Conservation (phyloP, 345 rosid species). For the Eucalyptus marginata region DNA sequence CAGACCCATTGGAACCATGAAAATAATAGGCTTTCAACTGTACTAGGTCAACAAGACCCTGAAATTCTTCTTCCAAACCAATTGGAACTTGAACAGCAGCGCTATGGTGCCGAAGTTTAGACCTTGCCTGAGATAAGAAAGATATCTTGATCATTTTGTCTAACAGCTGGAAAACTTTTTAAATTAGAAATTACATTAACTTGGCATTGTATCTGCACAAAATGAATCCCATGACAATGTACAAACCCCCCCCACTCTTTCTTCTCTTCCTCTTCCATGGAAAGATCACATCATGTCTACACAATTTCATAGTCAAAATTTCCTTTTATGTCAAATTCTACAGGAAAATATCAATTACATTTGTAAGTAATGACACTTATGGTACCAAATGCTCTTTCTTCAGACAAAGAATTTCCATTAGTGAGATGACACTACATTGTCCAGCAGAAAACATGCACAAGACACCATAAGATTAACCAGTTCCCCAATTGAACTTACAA, state of each 20-base stretch:
- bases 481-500: not conserved
- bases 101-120: slow-evolving; percentile 88
- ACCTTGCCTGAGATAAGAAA: slow-evolving; percentile 51
- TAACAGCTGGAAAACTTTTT: not conserved
- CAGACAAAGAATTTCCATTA: not conserved
- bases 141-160: not conserved
- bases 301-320: not conserved
- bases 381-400: not conserved
- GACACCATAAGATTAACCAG: not conserved
- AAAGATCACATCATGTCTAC: not conserved
- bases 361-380: not conserved
- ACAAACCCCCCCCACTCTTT: accelerated
- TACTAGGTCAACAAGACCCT: slow-evolving; percentile 90
- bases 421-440: not conserved
- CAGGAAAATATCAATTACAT: not conserved
- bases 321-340: not conserved
- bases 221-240: not conserved
- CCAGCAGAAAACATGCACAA: not conserved
- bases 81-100: slow-evolving; percentile 98
- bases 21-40: slow-evolving; percentile 57
- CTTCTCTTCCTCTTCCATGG: not conserved
- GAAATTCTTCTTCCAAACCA: slow-evolving; percentile 81
- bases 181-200: not conserved
- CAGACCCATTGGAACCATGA: slow-evolving; percentile 89
- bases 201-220: not conserved